Base-by-base conservation (phyloP, 805 yeast genomes). In the Wickerhamiella bombiphila region DNA sequence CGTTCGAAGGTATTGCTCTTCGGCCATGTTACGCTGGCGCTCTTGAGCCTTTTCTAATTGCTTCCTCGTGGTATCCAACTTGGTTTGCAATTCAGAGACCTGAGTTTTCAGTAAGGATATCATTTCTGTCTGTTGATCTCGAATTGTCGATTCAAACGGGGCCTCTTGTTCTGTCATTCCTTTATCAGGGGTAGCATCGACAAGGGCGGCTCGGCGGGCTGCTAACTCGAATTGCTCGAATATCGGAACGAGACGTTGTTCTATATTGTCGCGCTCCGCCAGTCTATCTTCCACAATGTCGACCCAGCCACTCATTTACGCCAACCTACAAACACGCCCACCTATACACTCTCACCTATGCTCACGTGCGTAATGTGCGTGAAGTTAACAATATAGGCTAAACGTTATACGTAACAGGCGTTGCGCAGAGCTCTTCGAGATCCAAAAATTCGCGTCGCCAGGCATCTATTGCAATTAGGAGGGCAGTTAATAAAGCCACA, bases 1-100 rank as follows among this genome's bases (percentile, higher is more conserved):
- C 37, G 73, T 66, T 54, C 74, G 75, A 20, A 65, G 22, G 38
- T 47, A 46, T 37, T 49, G 48, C 35, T 49, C 53, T 32, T 50
- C 54, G 8, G 44, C 36, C 37, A 44, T 35, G 16, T 44, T 43
- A 4, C 53, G 33, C 1, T 40, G 39, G 5, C 44, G 41, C 29
- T 42, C 40, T 36, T 50, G 50, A 2, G 48, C 46, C 20, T 32
- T 28, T 56, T 35, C 50, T 42, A 28, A 46, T 41, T 42, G 57
- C 55, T 15, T 37, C 45, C 32, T 46, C 38, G 42, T 55, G 40
- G 29, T 29, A 35, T 19, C 38, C 43, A n/a, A 59, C 45, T n/a
- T 54, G 46, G 11, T 51, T 18, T 52, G 49, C 29, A 63, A 47
- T 4, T 48, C 42, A 1, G 25, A 34, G 1, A 59, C 48, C 25